These are phyloP conservation scores for Arabidopsis suecica DNA, from an alignment of 345 rosid genomes.

Conservation along the genomic window DNA sequence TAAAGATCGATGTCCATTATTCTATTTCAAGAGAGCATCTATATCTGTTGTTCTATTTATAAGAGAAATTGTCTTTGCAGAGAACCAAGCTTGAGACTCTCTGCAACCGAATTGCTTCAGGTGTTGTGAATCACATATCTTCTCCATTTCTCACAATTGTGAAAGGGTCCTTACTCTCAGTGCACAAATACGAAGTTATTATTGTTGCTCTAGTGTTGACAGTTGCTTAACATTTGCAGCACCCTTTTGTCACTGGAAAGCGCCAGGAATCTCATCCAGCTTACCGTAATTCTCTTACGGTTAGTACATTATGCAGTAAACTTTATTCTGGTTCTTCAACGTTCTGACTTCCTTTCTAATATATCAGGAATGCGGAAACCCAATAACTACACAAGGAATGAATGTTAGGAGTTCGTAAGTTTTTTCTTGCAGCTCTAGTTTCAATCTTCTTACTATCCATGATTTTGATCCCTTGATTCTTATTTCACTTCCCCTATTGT, in stretches of 20 bases:
- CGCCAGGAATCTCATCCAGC: conserved; percentile 57
- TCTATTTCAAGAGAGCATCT: conserved; percentile 13
- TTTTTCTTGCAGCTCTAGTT: conserved; percentile 27
- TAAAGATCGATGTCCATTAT: conserved; percentile 17
- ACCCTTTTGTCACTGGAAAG: conserved; percentile 76
- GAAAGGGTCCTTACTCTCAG: conserved; percentile 8
- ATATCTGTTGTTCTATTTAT: conserved; percentile 15
- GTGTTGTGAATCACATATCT: conserved; percentile 46
- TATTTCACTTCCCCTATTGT: conserved; percentile 10
- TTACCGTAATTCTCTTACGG: conserved; percentile 57
- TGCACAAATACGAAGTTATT: conserved; percentile 6
- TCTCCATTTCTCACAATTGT: conserved; percentile 13
- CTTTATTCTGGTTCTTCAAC: conserved; percentile 25
- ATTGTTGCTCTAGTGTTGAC: conserved; percentile 30
- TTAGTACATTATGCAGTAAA: conserved; percentile 42
- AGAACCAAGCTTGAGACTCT: conserved; percentile 80
- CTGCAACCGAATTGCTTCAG: conserved; percentile 81
- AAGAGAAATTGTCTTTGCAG: conserved; percentile 47
- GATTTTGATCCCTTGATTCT: conserved; percentile 26
- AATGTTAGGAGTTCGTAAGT: conserved; percentile 68
- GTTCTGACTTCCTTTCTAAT: conserved; percentile 39
- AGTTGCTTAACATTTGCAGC: conserved; percentile 59
- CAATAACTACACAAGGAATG: conserved; percentile 51
- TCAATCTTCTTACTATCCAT: conserved; percentile 3
- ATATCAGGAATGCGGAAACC: conserved; percentile 64